Percentiles rank a stretch among this genome's conserved stretches.
These are phyloP conservation scores for Fusarium udum DNA, from an alignment of 2,329 filamentous ascomycete genomes.

Conservation along the genomic window DNA sequence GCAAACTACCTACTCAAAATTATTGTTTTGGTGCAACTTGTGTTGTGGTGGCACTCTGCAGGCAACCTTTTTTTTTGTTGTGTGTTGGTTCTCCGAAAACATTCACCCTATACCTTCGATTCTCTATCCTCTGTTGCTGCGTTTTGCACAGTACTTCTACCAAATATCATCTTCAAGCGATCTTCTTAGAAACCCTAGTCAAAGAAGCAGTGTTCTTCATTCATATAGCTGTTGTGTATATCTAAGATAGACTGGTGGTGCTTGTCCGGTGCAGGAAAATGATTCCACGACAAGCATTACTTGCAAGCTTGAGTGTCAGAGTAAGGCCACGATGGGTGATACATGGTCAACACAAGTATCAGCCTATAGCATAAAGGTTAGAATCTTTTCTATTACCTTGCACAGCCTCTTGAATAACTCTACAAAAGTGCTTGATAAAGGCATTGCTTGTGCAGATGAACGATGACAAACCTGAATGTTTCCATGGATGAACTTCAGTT, in stretches of 20 bases:
- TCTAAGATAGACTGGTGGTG: not conserved
- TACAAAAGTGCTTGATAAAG: not conserved
- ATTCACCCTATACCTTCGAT: not conserved
- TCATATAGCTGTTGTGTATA: rapidly evolving
- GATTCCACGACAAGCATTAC: no score
- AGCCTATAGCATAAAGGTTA: not conserved
- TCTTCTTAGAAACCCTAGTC: rapidly evolving
- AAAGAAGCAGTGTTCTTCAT: rapidly evolving
- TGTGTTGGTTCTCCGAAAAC: no score
- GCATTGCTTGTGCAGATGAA: not conserved
- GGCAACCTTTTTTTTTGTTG: not conserved
- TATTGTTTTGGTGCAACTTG: not conserved
- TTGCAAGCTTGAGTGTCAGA: not conserved
- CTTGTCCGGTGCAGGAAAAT: no score
- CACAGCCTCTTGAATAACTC: not conserved
- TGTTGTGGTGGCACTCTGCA: not conserved
- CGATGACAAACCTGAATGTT: not conserved
- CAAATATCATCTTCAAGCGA: no score
- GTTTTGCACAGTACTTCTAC: rapidly evolving
- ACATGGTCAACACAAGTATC: not conserved
- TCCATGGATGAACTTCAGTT: not conserved
- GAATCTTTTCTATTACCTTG: not conserved
- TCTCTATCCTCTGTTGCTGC: not conserved
- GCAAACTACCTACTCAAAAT: no score
- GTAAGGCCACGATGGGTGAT: not conserved